Evolutionary conservation across 225 moss, liverwort and hornwort species (phyloP).

Genomic region (Polytrichum commune): DNA sequence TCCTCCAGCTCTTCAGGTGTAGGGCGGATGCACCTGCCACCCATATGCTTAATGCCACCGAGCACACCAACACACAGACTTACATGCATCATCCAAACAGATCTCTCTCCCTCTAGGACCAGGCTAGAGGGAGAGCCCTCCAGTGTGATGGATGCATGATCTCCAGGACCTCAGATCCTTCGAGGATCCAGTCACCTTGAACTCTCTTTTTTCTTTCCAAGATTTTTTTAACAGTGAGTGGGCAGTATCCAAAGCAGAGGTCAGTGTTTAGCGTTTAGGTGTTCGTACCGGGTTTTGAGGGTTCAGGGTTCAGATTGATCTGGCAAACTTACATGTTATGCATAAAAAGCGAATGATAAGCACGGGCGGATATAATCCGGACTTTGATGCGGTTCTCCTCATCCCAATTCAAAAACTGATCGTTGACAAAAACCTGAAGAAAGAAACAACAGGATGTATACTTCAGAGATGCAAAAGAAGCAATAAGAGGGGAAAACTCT

Average conservation of each 20-base stretch:
- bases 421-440: slow-evolving; percentile 90
- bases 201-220: slow-evolving; percentile 9
- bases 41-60: slow-evolving; percentile 93
- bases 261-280: slow-evolving; percentile 28
- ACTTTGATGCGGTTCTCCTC: slow-evolving; percentile 91
- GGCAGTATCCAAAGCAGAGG: slow-evolving; percentile 15
- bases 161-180: too few relatives aligned
- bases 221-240: slow-evolving; percentile 9
- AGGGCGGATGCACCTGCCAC: slow-evolving; percentile 99
- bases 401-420: slow-evolving; percentile 98
- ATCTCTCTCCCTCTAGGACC: slow-evolving; percentile 13
- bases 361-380: slow-evolving; percentile 94
- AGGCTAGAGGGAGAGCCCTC: slow-evolving; percentile 9
- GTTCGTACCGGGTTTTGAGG: slow-evolving; percentile 38
- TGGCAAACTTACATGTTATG: slow-evolving; percentile 85
- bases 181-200: not conserved
- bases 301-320: not conserved
- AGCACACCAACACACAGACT: slow-evolving; percentile 56
- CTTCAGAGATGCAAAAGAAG: too few relatives aligned
- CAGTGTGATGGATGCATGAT: slow-evolving; percentile 6
- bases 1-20: slow-evolving; percentile 99
- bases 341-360: slow-evolving; percentile 98
- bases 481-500: too few relatives aligned
- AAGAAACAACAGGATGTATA: not conserved
- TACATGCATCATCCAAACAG: slow-evolving; percentile 29